These are phyloP conservation scores for Plectosphaerella plurivora DNA, from an alignment of 2,329 filamentous ascomycete genomes.

Conservation along the genomic window DNA sequence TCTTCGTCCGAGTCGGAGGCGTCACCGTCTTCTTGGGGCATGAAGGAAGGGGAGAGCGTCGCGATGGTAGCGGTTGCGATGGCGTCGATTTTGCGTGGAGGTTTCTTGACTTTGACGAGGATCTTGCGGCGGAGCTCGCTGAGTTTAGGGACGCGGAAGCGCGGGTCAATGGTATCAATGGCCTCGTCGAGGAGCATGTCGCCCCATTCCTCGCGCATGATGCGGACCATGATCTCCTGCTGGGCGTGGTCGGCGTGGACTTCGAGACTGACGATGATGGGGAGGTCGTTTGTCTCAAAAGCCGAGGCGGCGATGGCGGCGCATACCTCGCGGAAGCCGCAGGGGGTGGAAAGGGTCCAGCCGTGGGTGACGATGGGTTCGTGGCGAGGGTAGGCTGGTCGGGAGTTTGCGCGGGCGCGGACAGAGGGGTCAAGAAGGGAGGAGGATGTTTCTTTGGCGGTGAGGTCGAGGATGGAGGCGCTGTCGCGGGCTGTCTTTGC, in stretches of 20 bases:
- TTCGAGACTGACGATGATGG: conserved; percentile 88
- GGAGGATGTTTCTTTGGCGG: conserved; percentile 13
- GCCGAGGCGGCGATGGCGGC: conserved; percentile 72
- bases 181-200: conserved; percentile 63
- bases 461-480: conserved; percentile 22
- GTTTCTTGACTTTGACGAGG: conserved; percentile 73
- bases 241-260: conserved; percentile 80
- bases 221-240: conserved; percentile 87
- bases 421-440: conserved; percentile 20
- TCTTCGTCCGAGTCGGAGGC: conserved; percentile 38
- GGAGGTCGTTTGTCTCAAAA: conserved; percentile 70
- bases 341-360: conserved; percentile 80
- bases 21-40: conserved; percentile 26
- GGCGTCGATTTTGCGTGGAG: conserved; percentile 29
- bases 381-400: conserved; percentile 29
- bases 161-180: conserved; percentile 45
- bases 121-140: conserved; percentile 75
- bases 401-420: conserved; percentile 18
- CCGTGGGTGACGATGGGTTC: conserved; percentile 82
- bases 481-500: conserved; percentile 20
- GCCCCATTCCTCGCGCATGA: conserved; percentile 87
- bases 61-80: conserved; percentile 20
- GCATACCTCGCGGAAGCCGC: conserved; percentile 84
- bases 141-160: conserved; percentile 60
- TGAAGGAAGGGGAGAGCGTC: too few relatives aligned